Base-by-base conservation (phyloP, 139 green algal genomes). In the Deuterostichococcus epilithicus region DNA sequence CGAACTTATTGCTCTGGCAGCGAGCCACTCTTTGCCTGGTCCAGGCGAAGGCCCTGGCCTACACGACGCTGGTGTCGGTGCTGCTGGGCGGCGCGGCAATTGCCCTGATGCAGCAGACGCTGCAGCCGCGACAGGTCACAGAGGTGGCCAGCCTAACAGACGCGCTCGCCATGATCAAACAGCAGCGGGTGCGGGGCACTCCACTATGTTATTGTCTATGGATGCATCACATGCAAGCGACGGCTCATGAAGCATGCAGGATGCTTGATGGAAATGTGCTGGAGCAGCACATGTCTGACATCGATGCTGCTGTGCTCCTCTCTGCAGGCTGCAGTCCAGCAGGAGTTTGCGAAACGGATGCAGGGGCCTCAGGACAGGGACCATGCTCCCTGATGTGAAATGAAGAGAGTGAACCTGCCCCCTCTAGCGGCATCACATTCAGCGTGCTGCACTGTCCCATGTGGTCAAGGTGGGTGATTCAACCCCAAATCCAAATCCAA, bases 41-140 rank as follows among this genome's bases (percentile, higher is more conserved):
- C 4, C 73, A 83, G 78, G 73, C 25, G 35, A 83, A 80, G 39
- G 82, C 82, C 2, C 60, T 86, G 38, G 69, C n/a, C 3, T 47
- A 75, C 23, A 76, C 59, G 39, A 76, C 60, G 15, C 26, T 74
- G 1, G 26, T 86, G 33, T 76, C 68, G 23, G 38, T 58, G 0
- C 35, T 32, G 6, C 18, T 83, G 32, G 75, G 52, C 6, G 69
- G 34, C 15, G 18, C 47, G 34, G 80, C 58, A 10, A 65, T 72
- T 6, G 35, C 70, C 8, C 34, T 8, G 5, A 83, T 76, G 74
- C 75, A 68, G 42, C 38, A 79, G 47, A 28, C 72, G 34, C 26
- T 77, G 20, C 39, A 80, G 39, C 45, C 59, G 52, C 69, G 77
- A 30, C 23, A 69, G 18, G 72, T 76, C 2, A 65, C 82, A 23